A percentile compares a stretch with the other conserved stretches of the same genome.
phyloP scores from a whole-genome alignment of 139 green algal species.

The Yamagishiella unicocca region DNA sequence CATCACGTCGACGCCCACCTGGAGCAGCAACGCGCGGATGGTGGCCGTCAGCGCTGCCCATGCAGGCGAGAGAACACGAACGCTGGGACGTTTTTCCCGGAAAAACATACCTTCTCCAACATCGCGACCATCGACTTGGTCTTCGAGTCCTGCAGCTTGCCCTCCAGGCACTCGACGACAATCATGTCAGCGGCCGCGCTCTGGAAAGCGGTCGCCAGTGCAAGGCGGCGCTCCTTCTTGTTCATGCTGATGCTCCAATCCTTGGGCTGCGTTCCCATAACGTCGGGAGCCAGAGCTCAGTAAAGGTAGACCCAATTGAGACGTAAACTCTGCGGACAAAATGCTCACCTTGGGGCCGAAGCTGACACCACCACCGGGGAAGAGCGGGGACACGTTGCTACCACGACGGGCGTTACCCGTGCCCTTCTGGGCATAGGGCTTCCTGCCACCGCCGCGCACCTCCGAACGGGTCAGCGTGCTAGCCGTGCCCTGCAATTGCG shows the following conservation, averaged over 20 bases:
- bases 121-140: conserved; percentile 87
- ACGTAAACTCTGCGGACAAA: too few species aligned
- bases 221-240: conserved; percentile 97
- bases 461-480: conserved; percentile 93
- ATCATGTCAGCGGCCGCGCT: conserved; percentile 87
- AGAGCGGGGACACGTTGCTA: conserved; percentile 86
- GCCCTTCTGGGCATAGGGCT: conserved; percentile 98
- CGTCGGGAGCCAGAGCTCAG: too few species aligned
- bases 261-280: conserved; percentile 78
- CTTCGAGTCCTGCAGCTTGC: conserved; percentile 77
- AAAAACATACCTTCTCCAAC: conserved; percentile 68
- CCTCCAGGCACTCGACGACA: conserved; percentile 84
- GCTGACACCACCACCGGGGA: conserved; percentile 92
- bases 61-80: neutral
- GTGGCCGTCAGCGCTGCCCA: neutral
- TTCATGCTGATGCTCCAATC: conserved; percentile 99
- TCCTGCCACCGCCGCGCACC: conserved; percentile 95
- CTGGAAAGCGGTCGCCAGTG: conserved; percentile 94
- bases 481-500: conserved; percentile 87
- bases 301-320: too few species aligned
- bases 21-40: neutral
- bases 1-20: conserved; percentile 59
- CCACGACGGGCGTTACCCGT: conserved; percentile 93
- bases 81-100: neutral
- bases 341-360: conserved; percentile 95